Evolutionary conservation across 345 rosid species (phyloP).

Genomic region (Geranium brycei): DNA sequence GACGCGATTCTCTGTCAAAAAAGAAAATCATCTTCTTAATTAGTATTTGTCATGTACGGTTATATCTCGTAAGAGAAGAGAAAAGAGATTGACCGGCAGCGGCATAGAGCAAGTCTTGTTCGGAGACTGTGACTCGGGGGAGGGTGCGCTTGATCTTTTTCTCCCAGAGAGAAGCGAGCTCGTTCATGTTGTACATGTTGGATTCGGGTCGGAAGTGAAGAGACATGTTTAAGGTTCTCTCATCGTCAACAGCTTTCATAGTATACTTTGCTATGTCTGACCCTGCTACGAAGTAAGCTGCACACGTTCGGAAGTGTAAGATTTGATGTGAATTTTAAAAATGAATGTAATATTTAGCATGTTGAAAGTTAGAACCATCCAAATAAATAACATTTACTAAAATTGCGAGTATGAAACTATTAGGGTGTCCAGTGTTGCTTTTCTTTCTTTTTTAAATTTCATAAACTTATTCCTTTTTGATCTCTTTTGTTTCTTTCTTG

Average conservation of each 20-base stretch:
- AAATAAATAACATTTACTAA: no score
- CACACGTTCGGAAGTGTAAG: slow-evolving; percentile 1
- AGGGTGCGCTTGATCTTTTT: slow-evolving; percentile 41
- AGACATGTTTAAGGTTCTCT: slow-evolving; percentile 32
- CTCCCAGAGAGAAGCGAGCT: slow-evolving; percentile 66
- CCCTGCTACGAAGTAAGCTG: slow-evolving; percentile 65
- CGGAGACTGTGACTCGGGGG: slow-evolving; percentile 36
- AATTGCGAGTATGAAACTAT: no score
- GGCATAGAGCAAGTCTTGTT: slow-evolving; percentile 28
- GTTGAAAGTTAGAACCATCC: no score
- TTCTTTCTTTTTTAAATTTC: no score
- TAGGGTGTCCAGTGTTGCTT: no score
- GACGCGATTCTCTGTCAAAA: slow-evolving; percentile 29
- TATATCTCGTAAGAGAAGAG: no score
- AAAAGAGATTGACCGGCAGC: slow-evolving; percentile 21
- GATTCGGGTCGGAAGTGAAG: slow-evolving; percentile 48
- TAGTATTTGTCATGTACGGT: no score
- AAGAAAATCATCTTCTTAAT: no score
- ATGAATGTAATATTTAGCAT: no score
- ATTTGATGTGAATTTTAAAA: no score
- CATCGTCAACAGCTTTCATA: slow-evolving; percentile 43
- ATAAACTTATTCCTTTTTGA: no score
- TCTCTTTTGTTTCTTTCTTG: no score
- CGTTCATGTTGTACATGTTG: slow-evolving; percentile 48
- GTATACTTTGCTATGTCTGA: slow-evolving; percentile 59